phyloP scores from a whole-genome alignment of 176 grass and related monocot genomes.

The Triticum monococcum region DNA sequence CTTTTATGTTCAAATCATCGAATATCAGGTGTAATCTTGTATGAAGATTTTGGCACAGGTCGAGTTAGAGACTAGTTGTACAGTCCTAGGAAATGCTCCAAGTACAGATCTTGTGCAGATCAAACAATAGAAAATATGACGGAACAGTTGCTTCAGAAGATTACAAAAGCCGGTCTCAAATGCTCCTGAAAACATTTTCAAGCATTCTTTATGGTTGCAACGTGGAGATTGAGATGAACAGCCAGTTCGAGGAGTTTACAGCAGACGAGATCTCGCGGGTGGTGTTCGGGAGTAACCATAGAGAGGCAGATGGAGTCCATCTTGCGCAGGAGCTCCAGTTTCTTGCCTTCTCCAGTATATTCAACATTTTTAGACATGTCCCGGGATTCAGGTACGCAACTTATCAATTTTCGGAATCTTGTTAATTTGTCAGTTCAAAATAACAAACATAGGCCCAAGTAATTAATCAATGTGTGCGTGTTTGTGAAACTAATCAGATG shows the following conservation, averaged over 20 bases:
- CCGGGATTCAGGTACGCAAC: not conserved
- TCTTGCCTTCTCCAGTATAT: not conserved
- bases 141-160: too few relatives aligned
- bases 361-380: not conserved
- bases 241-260: not conserved
- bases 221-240: not conserved
- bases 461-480: too few relatives aligned
- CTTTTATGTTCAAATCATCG: too few relatives aligned
- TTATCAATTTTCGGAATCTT: not conserved
- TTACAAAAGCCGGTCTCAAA: too few relatives aligned
- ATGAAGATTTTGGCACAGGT: too few relatives aligned
- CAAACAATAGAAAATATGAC: too few relatives aligned
- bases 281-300: not conserved
- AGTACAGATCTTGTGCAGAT: too few relatives aligned
- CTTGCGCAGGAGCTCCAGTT: slow-evolving; percentile 4
- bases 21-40: too few relatives aligned
- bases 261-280: not conserved
- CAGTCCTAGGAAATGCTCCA: too few relatives aligned
- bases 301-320: not conserved
- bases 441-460: too few relatives aligned
- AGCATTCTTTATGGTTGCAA: not conserved
- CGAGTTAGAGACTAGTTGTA: too few relatives aligned
- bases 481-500: slow-evolving; percentile 13
- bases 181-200: too few relatives aligned
- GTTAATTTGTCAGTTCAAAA: not conserved